Percentiles rank a stretch among this genome's conserved stretches.
These are phyloP conservation scores for Mycena rosella DNA, from an alignment of 768 basidiomycete genomes.

Conservation along the genomic window DNA sequence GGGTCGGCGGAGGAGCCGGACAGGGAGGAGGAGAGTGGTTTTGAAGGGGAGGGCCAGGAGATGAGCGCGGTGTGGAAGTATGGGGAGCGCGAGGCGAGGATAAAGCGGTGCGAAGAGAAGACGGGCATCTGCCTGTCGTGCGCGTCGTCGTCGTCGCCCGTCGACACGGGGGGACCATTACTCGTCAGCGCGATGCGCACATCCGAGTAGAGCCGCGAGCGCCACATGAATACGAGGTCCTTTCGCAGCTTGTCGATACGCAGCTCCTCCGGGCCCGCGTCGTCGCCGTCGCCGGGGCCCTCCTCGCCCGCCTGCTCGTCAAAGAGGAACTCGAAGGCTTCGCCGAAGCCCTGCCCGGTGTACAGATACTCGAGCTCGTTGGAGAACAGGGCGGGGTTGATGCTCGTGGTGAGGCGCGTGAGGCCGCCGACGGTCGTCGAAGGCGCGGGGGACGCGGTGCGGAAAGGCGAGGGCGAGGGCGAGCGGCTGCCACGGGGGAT, in stretches of 20 bases:
- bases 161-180: slow-evolving; percentile 75
- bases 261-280: slow-evolving; percentile 61
- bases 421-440: slow-evolving; percentile 58
- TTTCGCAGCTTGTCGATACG: slow-evolving; percentile 89
- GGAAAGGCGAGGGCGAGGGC: slow-evolving; percentile 56
- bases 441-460: slow-evolving; percentile 60
- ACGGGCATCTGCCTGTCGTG: slow-evolving; percentile 70
- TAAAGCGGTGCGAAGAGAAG: slow-evolving; percentile 94
- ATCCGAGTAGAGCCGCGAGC: slow-evolving; percentile 93
- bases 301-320: slow-evolving; percentile 71
- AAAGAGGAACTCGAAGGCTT: slow-evolving; percentile 89
- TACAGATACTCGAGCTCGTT: slow-evolving; percentile 96
- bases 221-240: slow-evolving; percentile 97
- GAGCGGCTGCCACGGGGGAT: slow-evolving; percentile 56
- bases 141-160: slow-evolving; percentile 68
- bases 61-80: slow-evolving; percentile 91
- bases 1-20: slow-evolving; percentile 51
- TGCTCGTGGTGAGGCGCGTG: slow-evolving; percentile 74
- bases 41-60: slow-evolving; percentile 63
- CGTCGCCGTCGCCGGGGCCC: slow-evolving; percentile 48
- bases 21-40: slow-evolving; percentile 19
- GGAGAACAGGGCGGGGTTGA: slow-evolving; percentile 85
- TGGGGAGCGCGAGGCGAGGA: slow-evolving; percentile 88
- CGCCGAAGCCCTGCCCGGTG: slow-evolving; percentile 90
- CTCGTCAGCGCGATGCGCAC: slow-evolving; percentile 85